Conservation (phyloP, 2,329 filamentous ascomycete genomes). For the Aspergillus brunneoviolaceus region DNA sequence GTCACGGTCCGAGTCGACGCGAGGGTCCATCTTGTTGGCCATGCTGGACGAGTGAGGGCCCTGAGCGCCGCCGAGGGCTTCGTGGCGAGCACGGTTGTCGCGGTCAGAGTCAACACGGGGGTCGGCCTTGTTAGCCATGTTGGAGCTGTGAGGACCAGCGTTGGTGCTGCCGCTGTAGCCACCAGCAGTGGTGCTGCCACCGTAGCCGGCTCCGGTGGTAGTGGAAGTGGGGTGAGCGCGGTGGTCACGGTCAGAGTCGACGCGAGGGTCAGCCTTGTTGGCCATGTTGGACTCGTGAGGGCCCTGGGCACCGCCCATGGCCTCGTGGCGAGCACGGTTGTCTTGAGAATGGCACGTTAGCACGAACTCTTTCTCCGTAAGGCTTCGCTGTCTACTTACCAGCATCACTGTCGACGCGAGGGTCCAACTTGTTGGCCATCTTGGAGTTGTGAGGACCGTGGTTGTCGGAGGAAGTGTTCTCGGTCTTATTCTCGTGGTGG, state of each 20-base stretch:
- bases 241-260: slow-evolving; percentile 19
- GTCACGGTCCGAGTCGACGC: slow-evolving; percentile 20
- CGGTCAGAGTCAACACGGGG: slow-evolving; percentile 18
- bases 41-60: slow-evolving; percentile 32
- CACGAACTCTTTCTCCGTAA: too few species aligned
- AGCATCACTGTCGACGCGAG: slow-evolving; percentile 19
- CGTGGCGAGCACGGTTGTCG: slow-evolving; percentile 16
- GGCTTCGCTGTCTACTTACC: slow-evolving; percentile 6
- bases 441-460: slow-evolving; percentile 18
- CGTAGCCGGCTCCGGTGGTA: neutral
- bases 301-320: slow-evolving; percentile 2
- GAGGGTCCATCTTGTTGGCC: slow-evolving; percentile 23
- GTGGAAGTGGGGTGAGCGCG: slow-evolving; percentile 4
- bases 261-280: slow-evolving; percentile 22
- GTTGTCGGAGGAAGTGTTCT: slow-evolving; percentile 12
- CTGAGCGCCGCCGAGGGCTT: slow-evolving; percentile 13
- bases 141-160: slow-evolving; percentile 27
- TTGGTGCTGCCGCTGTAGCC: slow-evolving; percentile 1
- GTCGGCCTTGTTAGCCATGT: slow-evolving; percentile 26
- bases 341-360: neutral
- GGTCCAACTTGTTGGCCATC: slow-evolving; percentile 21
- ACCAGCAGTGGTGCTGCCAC: slow-evolving; percentile 6
- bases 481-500: slow-evolving; percentile 19
- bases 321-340: slow-evolving; percentile 11
- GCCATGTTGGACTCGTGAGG: slow-evolving; percentile 10